phyloP scores from a whole-genome alignment of 1,139 yeast genomes.

The Debaryomyces sp. region DNA sequence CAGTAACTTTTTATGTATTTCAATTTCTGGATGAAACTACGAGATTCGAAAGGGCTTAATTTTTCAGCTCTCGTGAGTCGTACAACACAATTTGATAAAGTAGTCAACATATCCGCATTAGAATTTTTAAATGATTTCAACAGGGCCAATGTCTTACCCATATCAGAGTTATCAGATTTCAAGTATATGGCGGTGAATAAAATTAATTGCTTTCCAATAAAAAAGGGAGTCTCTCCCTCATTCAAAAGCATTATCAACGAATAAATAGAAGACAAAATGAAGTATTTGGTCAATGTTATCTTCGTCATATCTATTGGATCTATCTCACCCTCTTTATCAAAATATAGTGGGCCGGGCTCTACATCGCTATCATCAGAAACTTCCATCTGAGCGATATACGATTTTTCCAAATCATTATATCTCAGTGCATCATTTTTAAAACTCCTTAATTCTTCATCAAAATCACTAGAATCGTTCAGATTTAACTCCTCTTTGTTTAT shows the following conservation, averaged over 20 bases:
- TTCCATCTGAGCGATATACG: constrained; percentile 27
- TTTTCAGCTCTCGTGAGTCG: constrained; percentile 15
- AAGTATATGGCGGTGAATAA: constrained; percentile 25
- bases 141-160: constrained; percentile 16
- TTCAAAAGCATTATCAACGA: constrained; percentile 20
- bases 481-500: neutral
- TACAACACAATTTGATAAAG: constrained; percentile 17
- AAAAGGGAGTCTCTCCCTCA: constrained; percentile 31
- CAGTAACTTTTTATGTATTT: neutral
- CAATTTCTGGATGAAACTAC: neutral
- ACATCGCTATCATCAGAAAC: constrained; percentile 39
- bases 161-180: constrained; percentile 13
- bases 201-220: constrained; percentile 30
- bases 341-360: constrained; percentile 19
- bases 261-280: constrained; percentile 10
- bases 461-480: neutral
- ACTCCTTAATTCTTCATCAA: neutral
- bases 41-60: neutral
- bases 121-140: constrained; percentile 16
- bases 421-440: neutral
- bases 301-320: constrained; percentile 6
- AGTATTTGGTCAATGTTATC: constrained; percentile 5
- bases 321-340: constrained; percentile 24
- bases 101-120: constrained; percentile 12
- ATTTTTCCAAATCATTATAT: constrained; percentile 9